Evolutionary conservation across 306 rosid species (phyloP).

Genomic region (Dalbergia oliveri): DNA sequence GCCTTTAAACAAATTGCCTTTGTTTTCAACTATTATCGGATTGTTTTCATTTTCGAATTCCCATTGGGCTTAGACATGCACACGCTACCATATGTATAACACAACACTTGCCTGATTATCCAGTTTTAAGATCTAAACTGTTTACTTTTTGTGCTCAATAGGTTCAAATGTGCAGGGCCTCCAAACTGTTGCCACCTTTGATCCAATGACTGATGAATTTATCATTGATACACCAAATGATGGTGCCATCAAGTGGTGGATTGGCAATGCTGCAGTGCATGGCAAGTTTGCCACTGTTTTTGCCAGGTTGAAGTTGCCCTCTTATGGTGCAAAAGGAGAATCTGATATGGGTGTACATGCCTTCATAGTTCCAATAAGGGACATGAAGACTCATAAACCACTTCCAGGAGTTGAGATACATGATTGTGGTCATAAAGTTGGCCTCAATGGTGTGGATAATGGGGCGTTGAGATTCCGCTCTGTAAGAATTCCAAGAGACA

Average conservation of each 20-base stretch:
- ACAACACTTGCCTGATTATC: neutral
- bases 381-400: constrained; percentile 83
- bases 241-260: constrained; percentile 99
- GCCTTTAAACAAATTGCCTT: neutral
- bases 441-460: constrained; percentile 95
- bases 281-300: constrained; percentile 96
- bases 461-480: constrained; percentile 90
- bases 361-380: constrained; percentile 94
- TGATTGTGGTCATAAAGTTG: constrained; percentile 96
- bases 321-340: constrained; percentile 65
- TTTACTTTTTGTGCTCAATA: constrained; percentile 47
- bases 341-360: constrained; percentile 99
- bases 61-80: neutral
- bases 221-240: constrained; percentile 88
- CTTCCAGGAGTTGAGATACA: constrained; percentile 96
- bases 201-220: constrained; percentile 84
- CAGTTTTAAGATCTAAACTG: constrained; percentile 31
- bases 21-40: neutral
- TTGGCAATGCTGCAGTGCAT: constrained; percentile 98
- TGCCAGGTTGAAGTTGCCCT: constrained; percentile 80
- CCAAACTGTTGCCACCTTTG: constrained; percentile 88
- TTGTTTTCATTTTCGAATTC: neutral
- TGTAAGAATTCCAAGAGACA: constrained; percentile 93
- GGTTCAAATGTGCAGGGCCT: constrained; percentile 99
- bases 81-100: neutral